phyloP scores from a whole-genome alignment of 225 moss, liverwort and hornwort species.

The Marchantia polymorpha region DNA sequence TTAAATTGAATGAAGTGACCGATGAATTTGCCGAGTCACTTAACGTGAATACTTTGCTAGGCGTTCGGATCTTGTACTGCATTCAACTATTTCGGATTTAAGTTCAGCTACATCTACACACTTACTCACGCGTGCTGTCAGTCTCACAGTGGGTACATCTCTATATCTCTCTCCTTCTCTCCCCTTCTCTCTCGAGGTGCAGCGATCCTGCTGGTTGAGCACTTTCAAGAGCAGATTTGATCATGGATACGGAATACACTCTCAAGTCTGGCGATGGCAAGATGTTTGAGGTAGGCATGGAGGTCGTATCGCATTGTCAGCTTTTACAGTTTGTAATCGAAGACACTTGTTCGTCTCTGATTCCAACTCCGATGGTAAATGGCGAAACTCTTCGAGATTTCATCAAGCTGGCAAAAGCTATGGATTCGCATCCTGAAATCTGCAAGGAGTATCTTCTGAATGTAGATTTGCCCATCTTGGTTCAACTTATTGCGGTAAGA shows the following conservation, averaged over 20 bases:
- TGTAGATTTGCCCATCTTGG: not conserved
- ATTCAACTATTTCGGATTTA: too few relatives aligned
- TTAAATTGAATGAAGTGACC: too few relatives aligned
- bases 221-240: not conserved
- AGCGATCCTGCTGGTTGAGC: not conserved
- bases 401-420: not conserved
- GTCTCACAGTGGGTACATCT: too few relatives aligned
- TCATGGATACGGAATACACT: not conserved
- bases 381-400: conserved; percentile 4
- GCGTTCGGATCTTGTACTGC: too few relatives aligned
- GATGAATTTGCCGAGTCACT: too few relatives aligned
- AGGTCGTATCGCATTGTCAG: not conserved
- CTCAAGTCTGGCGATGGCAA: conserved; percentile 3
- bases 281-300: not conserved
- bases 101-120: too few relatives aligned
- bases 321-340: conserved; percentile 2
- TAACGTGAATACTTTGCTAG: too few relatives aligned
- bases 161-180: too few relatives aligned
- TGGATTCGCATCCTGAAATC: conserved; percentile 6
- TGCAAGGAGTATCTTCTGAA: not conserved
- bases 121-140: too few relatives aligned
- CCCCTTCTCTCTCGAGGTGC: too few relatives aligned
- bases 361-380: conserved; percentile 1
- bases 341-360: not conserved
- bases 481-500: not conserved